Conservation (phyloP, 2,329 filamentous ascomycete genomes). For the Arthrobotrys entomopaga region DNA sequence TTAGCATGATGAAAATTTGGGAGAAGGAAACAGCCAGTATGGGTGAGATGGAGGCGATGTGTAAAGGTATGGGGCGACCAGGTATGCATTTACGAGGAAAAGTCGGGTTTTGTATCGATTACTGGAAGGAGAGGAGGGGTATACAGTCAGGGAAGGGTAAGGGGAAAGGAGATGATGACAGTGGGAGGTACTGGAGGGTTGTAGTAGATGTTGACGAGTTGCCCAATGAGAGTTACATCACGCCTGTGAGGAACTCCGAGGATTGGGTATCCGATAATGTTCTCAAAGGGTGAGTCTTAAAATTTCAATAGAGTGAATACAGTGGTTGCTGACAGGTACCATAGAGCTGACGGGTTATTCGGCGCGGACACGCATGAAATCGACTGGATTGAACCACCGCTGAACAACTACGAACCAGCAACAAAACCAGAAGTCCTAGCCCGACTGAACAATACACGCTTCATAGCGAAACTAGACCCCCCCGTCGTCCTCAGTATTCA, state of each 20-base stretch:
- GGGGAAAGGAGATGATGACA: conserved; percentile 62
- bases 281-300: conserved; percentile 63
- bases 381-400: conserved; percentile 59
- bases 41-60: conserved; percentile 72
- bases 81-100: conserved; percentile 74
- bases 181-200: conserved; percentile 72
- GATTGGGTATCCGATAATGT: conserved; percentile 77
- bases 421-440: conserved; percentile 43
- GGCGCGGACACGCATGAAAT: conserved; percentile 51
- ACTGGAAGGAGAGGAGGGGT: conserved; percentile 75
- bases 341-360: conserved; percentile 38
- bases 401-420: conserved; percentile 57
- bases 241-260: conserved; percentile 75
- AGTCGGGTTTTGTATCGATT: conserved; percentile 78
- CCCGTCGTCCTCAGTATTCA: conserved; percentile 73
- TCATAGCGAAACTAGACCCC: conserved; percentile 78
- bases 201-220: conserved; percentile 69
- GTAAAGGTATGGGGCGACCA: conserved; percentile 75
- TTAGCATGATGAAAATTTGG: conserved; percentile 75
- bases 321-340: conserved; percentile 6
- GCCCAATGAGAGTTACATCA: conserved; percentile 65
- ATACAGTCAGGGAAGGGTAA: conserved; percentile 61
- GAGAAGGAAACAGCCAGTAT: conserved; percentile 74
- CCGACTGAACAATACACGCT: conserved; percentile 61
- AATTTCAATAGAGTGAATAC: not conserved